Evolutionary conservation across 2,329 filamentous ascomycete species (phyloP), one percentile per base, ranked within the genome.

Genomic region (Sarocladiaceae sp.): DNA sequence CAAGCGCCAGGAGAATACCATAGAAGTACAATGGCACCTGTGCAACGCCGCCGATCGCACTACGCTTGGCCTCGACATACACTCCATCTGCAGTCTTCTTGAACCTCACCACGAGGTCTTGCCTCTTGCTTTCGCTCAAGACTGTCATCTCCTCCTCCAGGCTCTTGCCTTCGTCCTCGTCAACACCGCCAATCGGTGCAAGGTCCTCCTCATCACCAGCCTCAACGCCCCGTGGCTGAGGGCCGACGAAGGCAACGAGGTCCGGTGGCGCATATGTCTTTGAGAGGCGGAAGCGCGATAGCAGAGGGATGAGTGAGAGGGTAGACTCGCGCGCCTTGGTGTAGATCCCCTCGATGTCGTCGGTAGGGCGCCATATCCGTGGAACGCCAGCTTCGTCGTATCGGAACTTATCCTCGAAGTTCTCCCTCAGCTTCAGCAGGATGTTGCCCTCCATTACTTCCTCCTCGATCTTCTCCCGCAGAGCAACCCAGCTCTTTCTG

Each of bases 391-490:
- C 84, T 54, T 97, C 92, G 62, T 99, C 94, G 63, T 99, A 99
- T 57, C 94, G 87, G 80, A 99, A 99, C 71, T 96, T 97, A 74
- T 99, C 94, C 71, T 99, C 94, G 60, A 99, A 99, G 73, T 97
- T 97, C 70, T 99, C 94, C 31, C 94, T 84, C 50, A 99, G 82
- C 75, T 99, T 99, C 60, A 97, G 78, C 29, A 97, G 75, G 51
- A 99, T 84, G 65, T 97, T 99, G 62, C 93, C 93, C 72, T 97
- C 94, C 84, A 96, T 96, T 65, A 97, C 90, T 71, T 99, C 94
- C 65, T 99, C 94, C 31, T 97, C 93, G 56, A 99, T 88, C 75
- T 90, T 94, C 54, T 90, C 86, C 42, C 90, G 83, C 55, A 99
- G 77, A 13, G 93, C 92, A 36, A 86, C 86, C 94, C 94, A 99